Evolutionary conservation across 108 stramenopile species (phyloP).

Genomic region (Thalassiosira profunda): DNA sequence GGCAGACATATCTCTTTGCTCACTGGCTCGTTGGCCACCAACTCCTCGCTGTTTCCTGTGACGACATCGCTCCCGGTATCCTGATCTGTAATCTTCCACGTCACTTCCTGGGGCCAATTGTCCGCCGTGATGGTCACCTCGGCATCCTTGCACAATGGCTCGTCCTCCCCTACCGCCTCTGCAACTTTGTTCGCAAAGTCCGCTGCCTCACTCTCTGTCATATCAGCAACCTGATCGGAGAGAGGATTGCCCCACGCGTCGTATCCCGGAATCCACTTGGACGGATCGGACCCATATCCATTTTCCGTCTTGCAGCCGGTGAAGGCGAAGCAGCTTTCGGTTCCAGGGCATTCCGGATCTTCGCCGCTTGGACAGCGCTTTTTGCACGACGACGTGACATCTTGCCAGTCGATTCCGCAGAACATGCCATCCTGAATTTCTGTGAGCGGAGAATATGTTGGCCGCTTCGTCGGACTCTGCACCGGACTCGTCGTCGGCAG

Average conservation of each 20-base stretch:
- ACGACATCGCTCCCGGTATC: conserved; percentile 25
- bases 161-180: neutral
- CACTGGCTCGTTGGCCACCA: conserved; percentile 20
- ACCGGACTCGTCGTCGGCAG: conserved; percentile 26
- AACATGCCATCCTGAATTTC: conserved; percentile 22
- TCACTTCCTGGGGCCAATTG: conserved; percentile 45
- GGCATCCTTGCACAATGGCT: conserved; percentile 30
- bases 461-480: conserved; percentile 21
- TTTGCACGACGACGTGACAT: conserved; percentile 20
- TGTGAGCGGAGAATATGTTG: conserved; percentile 39
- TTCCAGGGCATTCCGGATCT: conserved; percentile 33
- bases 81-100: conserved; percentile 33
- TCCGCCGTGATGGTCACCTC: conserved; percentile 41
- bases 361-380: conserved; percentile 31
- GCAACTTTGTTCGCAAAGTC: too few species aligned
- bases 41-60: conserved; percentile 27
- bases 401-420: conserved; percentile 22
- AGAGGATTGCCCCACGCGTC: conserved; percentile 12
- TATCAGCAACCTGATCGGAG: neutral
- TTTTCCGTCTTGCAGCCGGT: conserved; percentile 40
- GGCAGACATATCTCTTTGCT: conserved; percentile 28
- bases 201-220: conserved; percentile 11
- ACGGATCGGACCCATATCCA: too few species aligned
- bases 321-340: conserved; percentile 25
- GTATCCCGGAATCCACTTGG: too few species aligned